Conservation (phyloP, 176 grass and related monocot species). For the Hyparrhenia diplandra region DNA sequence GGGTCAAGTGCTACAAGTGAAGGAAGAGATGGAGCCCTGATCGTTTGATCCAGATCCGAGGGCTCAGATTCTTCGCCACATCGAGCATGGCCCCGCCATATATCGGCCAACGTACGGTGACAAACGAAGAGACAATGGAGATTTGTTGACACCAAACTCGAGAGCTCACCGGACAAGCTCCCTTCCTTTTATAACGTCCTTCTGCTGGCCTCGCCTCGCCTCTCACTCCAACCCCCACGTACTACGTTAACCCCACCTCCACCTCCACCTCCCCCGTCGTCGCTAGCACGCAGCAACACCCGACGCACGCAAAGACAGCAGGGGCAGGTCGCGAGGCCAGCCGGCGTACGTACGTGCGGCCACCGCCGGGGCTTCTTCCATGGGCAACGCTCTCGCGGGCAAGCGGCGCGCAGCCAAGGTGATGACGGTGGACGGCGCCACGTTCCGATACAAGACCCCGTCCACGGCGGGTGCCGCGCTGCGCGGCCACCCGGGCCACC, state of each 20-base stretch:
- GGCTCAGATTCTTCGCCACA: not conserved
- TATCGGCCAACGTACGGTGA: not conserved
- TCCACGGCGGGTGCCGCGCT: slow-evolving; percentile 40
- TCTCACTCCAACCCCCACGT: slow-evolving; percentile 25
- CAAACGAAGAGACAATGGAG: not conserved
- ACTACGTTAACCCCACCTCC: not conserved
- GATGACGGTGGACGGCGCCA: slow-evolving; percentile 96
- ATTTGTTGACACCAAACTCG: slow-evolving; percentile 22
- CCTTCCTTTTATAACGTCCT: slow-evolving; percentile 20
- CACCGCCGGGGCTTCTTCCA: slow-evolving; percentile 4
- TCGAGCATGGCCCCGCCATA: not conserved
- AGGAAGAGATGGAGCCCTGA: not conserved
- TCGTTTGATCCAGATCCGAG: not conserved
- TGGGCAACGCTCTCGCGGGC: slow-evolving; percentile 75
- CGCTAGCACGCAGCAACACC: not conserved
- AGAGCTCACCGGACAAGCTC: not conserved
- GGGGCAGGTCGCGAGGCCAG: not conserved
- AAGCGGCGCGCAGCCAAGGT: slow-evolving; percentile 71
- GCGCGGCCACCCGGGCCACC: slow-evolving; percentile 67
- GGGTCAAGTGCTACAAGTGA: not conserved
- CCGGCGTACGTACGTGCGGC: not conserved
- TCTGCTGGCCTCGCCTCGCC: not conserved
- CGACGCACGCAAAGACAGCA: not conserved
- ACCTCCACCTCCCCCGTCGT: not conserved
- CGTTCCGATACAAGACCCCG: slow-evolving; percentile 60